Percentiles rank a stretch among this genome's conserved stretches.
These are phyloP conservation scores for Penicillium capsulatum DNA, from an alignment of 2,329 filamentous ascomycete species.

Conservation along the genomic window DNA sequence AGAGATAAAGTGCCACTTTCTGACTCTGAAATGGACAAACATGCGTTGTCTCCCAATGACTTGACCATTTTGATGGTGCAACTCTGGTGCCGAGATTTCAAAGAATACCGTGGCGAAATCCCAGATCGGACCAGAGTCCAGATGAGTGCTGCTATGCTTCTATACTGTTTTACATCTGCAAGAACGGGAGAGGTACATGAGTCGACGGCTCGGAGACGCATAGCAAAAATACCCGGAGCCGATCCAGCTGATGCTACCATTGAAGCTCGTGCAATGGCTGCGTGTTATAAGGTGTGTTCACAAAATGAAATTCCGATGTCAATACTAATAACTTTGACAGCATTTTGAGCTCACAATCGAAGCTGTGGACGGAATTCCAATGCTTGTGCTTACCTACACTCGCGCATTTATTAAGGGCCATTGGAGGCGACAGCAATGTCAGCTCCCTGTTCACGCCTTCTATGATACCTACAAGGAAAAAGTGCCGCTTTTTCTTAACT, in stretches of 20 bases:
- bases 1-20: conserved; percentile 1
- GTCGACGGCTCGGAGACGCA: conserved; percentile 8
- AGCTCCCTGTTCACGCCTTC: conserved; percentile 14
- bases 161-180: conserved; percentile 19
- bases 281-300: conserved; percentile 17
- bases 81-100: conserved; percentile 16
- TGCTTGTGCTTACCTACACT: conserved; percentile 18
- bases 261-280: conserved; percentile 9
- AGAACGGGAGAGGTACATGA: conserved; percentile 16
- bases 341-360: conserved; percentile 21
- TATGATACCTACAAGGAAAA: conserved; percentile 16
- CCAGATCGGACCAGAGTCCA: conserved; percentile 11
- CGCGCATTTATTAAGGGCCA: conserved; percentile 15
- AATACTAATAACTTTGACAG: conserved; percentile 8
- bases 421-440: conserved; percentile 12
- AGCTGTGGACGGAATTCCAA: conserved; percentile 12
- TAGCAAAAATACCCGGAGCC: conserved; percentile 1
- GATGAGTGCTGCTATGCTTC: conserved; percentile 11
- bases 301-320: conserved; percentile 1
- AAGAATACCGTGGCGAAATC: conserved; percentile 12
- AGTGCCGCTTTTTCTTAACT: conserved; percentile 12
- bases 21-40: conserved; percentile 14
- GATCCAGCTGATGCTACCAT: conserved; percentile 5
- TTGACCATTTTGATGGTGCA: conserved; percentile 17
- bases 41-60: conserved; percentile 15